A percentile compares a stretch with the other conserved stretches of the same genome.
phyloP scores from a whole-genome alignment of 2,329 filamentous ascomycete genomes.

The Phyllachora maydis region DNA sequence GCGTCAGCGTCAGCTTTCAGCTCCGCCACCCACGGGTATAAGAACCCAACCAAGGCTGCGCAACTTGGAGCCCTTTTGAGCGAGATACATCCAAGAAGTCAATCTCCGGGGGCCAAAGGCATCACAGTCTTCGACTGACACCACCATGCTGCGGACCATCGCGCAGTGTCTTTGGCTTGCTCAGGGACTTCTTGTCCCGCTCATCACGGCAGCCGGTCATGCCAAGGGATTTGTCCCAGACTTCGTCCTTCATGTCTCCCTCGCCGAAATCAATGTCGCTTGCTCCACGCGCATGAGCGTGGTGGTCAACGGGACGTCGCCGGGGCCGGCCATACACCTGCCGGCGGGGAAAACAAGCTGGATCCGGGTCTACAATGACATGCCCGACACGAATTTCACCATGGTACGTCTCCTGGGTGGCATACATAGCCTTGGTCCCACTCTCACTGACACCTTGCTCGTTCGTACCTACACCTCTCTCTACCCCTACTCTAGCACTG shows the following conservation, averaged over 20 bases:
- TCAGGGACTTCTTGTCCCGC: too few species aligned
- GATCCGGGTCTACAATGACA: conserved; percentile 38
- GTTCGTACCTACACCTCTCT: neutral
- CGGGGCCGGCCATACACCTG: conserved; percentile 26
- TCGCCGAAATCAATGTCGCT: conserved; percentile 17
- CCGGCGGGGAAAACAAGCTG: conserved; percentile 23
- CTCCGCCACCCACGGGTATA: too few species aligned
- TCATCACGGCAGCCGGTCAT: too few species aligned
- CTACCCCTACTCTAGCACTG: conserved; percentile 27
- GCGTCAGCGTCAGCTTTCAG: too few species aligned
- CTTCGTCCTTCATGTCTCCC: conserved; percentile 21
- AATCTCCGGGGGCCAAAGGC: too few species aligned
- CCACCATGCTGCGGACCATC: too few species aligned
- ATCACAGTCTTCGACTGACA: too few species aligned
- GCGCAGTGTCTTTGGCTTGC: too few species aligned
- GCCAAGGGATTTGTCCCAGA: conserved; percentile 21
- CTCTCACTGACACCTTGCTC: neutral
- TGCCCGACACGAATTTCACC: conserved; percentile 30
- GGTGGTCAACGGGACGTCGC: conserved; percentile 28
- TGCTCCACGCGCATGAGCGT: conserved; percentile 19
- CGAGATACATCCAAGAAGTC: too few species aligned
- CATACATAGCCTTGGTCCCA: neutral
- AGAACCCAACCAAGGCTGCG: too few species aligned
- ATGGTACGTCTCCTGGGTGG: conserved; percentile 22
- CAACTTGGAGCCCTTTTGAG: too few species aligned